Evolutionary conservation across 352 stramenopile species (phyloP).

Genomic region (Pythium pectinolyticum): DNA sequence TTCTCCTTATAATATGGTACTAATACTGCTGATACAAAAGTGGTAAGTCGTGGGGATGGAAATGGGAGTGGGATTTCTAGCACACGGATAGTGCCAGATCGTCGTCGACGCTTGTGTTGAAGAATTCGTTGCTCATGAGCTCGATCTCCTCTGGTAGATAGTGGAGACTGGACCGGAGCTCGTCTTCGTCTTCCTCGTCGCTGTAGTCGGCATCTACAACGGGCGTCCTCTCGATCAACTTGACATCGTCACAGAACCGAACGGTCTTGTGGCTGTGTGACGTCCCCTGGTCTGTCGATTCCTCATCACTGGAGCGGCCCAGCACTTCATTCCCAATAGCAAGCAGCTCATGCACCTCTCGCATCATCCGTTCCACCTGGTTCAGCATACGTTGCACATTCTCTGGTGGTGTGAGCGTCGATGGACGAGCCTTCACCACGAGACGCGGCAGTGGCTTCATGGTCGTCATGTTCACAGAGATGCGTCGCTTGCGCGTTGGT

Average conservation of each 20-base stretch:
- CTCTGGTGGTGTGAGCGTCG: constrained; percentile 17
- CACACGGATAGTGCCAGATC: neutral
- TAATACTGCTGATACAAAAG: constrained; percentile 21
- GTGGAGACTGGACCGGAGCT: constrained; percentile 11
- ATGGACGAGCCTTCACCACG: constrained; percentile 24
- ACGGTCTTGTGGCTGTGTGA: constrained; percentile 15
- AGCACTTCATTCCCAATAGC: constrained; percentile 22
- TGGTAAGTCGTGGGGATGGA: too few relatives aligned
- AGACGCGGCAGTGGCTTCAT: constrained; percentile 19
- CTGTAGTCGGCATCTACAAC: neutral
- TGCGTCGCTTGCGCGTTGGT: constrained; percentile 9
- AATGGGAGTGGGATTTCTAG: neutral
- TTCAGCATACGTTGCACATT: constrained; percentile 32
- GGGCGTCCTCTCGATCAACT: constrained; percentile 8
- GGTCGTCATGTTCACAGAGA: constrained; percentile 11
- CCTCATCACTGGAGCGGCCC: neutral
- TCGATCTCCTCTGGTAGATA: constrained; percentile 24
- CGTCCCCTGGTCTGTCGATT: neutral
- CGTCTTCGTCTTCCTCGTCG: constrained; percentile 10
- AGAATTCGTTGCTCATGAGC: constrained; percentile 24
- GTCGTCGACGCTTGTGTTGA: constrained; percentile 6
- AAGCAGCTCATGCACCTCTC: constrained; percentile 28
- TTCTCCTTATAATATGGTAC: constrained; percentile 16
- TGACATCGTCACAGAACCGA: constrained; percentile 14
- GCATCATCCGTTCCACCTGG: constrained; percentile 35